phyloP scores from a whole-genome alignment of 1,284 basidiomycete genomes.

The Xanthoconium separans region DNA sequence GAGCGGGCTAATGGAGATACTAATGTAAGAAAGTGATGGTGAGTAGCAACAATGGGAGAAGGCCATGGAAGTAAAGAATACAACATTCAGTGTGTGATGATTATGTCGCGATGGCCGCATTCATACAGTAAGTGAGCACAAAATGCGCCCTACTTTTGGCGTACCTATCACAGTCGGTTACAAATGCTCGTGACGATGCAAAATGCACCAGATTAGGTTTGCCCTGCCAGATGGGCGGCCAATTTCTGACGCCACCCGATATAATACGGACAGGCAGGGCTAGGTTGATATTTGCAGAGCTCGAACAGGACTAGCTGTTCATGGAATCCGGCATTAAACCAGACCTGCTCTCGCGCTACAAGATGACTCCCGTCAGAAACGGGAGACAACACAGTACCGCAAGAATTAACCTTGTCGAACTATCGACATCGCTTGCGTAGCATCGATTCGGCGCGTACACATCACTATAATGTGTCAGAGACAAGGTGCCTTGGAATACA shows the following conservation, averaged over 20 bases:
- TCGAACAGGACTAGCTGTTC: constrained; percentile 77
- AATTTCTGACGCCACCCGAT: constrained; percentile 49
- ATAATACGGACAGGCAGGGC: constrained; percentile 63
- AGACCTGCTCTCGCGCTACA: constrained; percentile 72
- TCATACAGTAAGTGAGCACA: constrained; percentile 20
- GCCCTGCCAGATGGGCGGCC: constrained; percentile 21
- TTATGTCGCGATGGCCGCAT: constrained; percentile 18
- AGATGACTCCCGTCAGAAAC: constrained; percentile 7
- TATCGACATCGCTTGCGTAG: constrained; percentile 58
- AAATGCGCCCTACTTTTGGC: constrained; percentile 14
- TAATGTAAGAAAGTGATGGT: constrained; percentile 3
- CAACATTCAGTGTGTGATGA: constrained; percentile 17
- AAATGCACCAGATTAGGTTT: constrained; percentile 12
- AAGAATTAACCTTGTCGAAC: constrained; percentile 54
- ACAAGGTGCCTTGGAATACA: neutral
- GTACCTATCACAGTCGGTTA: constrained; percentile 7
- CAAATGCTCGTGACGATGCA: constrained; percentile 1
- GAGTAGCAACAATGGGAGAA: constrained; percentile 4
- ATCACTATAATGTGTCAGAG: constrained; percentile 54
- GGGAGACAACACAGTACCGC: neutral
- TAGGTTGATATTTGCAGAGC: constrained; percentile 68
- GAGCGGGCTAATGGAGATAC: constrained; percentile 3
- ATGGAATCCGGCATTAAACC: constrained; percentile 75
- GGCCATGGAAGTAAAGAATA: constrained; percentile 12
- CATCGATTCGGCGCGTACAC: constrained; percentile 57